These are phyloP conservation scores for Fagopyrum homotropicum DNA, from an alignment of 148 eudicot species.

Conservation along the genomic window DNA sequence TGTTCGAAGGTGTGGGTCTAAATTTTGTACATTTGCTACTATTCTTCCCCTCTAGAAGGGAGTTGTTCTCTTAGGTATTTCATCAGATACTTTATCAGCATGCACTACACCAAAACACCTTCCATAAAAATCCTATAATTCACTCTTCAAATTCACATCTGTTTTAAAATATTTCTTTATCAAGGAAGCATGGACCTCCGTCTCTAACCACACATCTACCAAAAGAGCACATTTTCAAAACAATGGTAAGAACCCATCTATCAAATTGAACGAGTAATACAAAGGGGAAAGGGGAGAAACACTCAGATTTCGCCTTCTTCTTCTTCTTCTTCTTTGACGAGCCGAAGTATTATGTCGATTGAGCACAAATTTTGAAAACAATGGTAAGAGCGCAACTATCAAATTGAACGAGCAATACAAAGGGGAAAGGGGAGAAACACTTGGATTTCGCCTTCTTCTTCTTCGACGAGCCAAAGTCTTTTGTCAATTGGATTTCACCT, in stretches of 20 bases:
- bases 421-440: no score
- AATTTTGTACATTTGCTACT: conserved; percentile 33
- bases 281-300: no score
- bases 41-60: conserved; percentile 45
- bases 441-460: no score
- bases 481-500: no score
- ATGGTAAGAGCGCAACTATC: no score
- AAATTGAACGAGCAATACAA: no score
- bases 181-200: conserved; percentile 24
- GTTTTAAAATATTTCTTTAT: conserved; percentile 46
- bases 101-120: conserved; percentile 39
- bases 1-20: conserved; percentile 1
- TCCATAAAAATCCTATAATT: conserved; percentile 55
- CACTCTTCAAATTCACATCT: conserved; percentile 49
- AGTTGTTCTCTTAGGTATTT: conserved; percentile 25
- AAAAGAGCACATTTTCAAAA: conserved; percentile 49
- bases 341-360: no score
- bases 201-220: conserved; percentile 21
- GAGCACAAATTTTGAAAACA: no score
- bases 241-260: conserved; percentile 15
- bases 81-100: conserved; percentile 34
- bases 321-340: no score
- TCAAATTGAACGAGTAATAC: conserved; percentile 24
- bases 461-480: no score
- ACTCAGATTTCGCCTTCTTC: no score